Percentiles rank a stretch among this genome's conserved stretches.
Conservation (phyloP, 768 basidiomycete species). For the Leccinum uliginosum region DNA sequence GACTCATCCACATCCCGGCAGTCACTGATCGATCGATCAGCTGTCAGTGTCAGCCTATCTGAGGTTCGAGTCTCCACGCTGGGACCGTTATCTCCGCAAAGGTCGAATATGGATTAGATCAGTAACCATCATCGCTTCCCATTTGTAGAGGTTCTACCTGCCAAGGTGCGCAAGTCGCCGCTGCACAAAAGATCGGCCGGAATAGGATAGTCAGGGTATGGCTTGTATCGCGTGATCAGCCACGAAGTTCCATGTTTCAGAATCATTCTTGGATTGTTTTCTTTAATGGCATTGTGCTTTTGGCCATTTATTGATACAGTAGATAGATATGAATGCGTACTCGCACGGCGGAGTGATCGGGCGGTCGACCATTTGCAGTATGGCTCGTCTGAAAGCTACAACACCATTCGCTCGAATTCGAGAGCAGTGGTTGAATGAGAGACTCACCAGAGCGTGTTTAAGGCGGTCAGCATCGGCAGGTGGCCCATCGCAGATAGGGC, state of each 20-base stretch:
- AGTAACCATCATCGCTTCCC: neutral
- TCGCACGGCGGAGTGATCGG: neutral
- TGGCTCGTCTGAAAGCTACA: neutral
- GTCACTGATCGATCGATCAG: too few relatives aligned
- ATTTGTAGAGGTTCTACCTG: neutral
- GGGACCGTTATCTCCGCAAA: neutral
- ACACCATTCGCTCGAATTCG: neutral
- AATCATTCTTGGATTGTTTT: neutral
- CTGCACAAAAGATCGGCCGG: neutral
- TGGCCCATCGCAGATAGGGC: neutral
- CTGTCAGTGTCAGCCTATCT: neutral
- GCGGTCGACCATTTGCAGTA: neutral
- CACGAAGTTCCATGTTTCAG: neutral
- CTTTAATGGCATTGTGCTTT: neutral
- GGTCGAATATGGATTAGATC: neutral
- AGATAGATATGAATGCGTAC: neutral
- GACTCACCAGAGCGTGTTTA: neutral
- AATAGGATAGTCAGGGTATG: neutral
- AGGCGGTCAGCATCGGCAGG: neutral
- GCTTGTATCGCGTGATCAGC: neutral
- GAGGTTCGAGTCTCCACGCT: neutral
- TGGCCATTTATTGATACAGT: neutral
- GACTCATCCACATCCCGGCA: neutral
- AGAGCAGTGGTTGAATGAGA: neutral
- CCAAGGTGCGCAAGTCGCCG: neutral